Percentiles rank a stretch among this genome's conserved stretches.
Evolutionary conservation across 148 eudicot genomes (phyloP).

Genomic region (Salicornia ramosissima): DNA sequence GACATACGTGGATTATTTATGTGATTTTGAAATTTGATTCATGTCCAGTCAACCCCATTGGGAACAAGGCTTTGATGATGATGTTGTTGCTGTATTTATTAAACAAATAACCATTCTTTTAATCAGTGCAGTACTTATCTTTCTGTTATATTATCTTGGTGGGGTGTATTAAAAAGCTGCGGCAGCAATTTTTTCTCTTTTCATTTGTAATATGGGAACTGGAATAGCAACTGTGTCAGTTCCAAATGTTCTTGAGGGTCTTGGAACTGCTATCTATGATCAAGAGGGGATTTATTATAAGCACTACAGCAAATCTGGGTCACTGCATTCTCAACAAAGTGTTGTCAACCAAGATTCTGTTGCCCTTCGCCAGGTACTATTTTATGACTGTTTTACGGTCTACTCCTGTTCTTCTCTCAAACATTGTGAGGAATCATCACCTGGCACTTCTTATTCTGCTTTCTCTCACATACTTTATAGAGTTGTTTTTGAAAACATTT

Average conservation of each 20-base stretch:
- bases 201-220: constrained; percentile 22
- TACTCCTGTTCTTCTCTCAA: background rate
- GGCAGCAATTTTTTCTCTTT: background rate
- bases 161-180: too few relatives aligned
- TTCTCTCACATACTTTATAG: background rate
- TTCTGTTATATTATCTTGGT: too few relatives aligned
- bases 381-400: background rate
- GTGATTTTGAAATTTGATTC: too few relatives aligned
- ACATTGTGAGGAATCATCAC: background rate
- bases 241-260: constrained; percentile 15
- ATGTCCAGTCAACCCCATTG: too few relatives aligned
- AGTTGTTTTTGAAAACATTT: background rate
- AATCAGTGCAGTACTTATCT: too few relatives aligned
- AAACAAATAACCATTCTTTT: too few relatives aligned
- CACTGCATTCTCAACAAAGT: constrained; percentile 17
- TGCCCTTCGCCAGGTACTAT: constrained; percentile 23
- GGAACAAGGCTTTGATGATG: too few relatives aligned
- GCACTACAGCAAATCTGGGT: background rate
- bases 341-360: constrained; percentile 26
- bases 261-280: constrained; percentile 18
- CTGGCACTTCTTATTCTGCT: too few relatives aligned
- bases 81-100: too few relatives aligned
- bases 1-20: too few relatives aligned
- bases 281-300: constrained; percentile 6
- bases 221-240: constrained; percentile 14